A percentile compares a stretch with the other conserved stretches of the same genome.
These are phyloP conservation scores for Picochlorum sp. DNA, from an alignment of 139 green algal species.

Conservation along the genomic window DNA sequence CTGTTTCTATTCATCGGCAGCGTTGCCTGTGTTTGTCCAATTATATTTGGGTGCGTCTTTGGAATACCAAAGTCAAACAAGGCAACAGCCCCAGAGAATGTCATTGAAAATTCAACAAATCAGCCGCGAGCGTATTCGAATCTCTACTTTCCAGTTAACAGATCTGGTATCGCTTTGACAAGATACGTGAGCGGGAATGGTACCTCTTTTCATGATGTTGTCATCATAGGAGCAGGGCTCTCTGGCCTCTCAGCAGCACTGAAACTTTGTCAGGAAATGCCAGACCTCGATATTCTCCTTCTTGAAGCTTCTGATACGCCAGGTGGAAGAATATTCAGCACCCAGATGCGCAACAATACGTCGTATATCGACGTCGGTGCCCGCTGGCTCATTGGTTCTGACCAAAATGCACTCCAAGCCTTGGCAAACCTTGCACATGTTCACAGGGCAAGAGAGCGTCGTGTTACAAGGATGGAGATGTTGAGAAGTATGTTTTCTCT, in stretches of 20 bases:
- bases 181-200: neutral
- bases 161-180: neutral
- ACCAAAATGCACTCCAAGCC: neutral
- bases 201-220: conserved; percentile 4
- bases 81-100: too few relatives aligned
- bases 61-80: too few relatives aligned
- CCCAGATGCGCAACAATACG: neutral
- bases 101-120: too few relatives aligned
- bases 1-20: too few relatives aligned
- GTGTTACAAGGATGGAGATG: too few relatives aligned
- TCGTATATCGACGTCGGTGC: conserved; percentile 3
- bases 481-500: too few relatives aligned
- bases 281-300: conserved; percentile 1
- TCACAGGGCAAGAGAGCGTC: neutral
- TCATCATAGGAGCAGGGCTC: conserved; percentile 8
- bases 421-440: neutral
- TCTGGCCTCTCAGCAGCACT: conserved; percentile 7
- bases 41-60: too few relatives aligned
- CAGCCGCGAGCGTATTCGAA: too few relatives aligned
- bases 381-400: conserved; percentile 6
- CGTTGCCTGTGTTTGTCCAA: too few relatives aligned
- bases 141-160: too few relatives aligned
- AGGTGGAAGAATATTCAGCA: conserved; percentile 11
- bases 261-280: neutral
- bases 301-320: neutral